Evolutionary conservation across 208 protist genomes (phyloP).

Genomic region (Leishmania gerbilli): DNA sequence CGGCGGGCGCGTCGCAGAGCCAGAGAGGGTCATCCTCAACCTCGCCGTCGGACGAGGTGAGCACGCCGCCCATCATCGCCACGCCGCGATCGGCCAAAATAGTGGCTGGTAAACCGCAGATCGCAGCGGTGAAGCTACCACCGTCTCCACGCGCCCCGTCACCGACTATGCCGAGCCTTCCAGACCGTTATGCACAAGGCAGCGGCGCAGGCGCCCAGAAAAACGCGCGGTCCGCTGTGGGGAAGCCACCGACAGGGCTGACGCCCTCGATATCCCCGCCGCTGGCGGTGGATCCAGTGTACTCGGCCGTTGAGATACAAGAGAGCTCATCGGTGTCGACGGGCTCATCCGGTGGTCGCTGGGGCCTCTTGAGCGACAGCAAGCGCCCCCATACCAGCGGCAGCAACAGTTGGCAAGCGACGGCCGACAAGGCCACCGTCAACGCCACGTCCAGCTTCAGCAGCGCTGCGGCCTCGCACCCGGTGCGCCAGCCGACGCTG

Average conservation of each 20-base stretch:
- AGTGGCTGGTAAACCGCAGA: neutral
- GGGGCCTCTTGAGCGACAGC: neutral
- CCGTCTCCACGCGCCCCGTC: neutral
- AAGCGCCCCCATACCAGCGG: conserved; percentile 1
- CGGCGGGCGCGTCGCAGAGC: neutral
- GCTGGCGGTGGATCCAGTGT: conserved; percentile 10
- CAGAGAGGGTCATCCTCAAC: neutral
- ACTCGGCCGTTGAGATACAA: conserved; percentile 24
- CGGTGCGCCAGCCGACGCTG: neutral
- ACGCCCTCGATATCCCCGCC: neutral
- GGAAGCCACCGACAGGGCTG: neutral
- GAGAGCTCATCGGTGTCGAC: neutral
- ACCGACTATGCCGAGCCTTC: conserved; percentile 4
- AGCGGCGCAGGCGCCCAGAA: neutral
- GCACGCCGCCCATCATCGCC: conserved; percentile 5
- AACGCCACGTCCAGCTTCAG: neutral
- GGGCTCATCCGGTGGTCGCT: neutral
- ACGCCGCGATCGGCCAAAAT: neutral
- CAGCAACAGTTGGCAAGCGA: neutral
- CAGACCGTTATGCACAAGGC: conserved; percentile 13
- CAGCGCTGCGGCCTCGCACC: neutral
- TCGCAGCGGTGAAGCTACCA: neutral
- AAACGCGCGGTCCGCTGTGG: neutral
- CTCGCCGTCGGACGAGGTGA: neutral
- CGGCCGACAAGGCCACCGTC: neutral